Conservation (phyloP, 164 flowering plant species). For the Aristolochia fimbriata region DNA sequence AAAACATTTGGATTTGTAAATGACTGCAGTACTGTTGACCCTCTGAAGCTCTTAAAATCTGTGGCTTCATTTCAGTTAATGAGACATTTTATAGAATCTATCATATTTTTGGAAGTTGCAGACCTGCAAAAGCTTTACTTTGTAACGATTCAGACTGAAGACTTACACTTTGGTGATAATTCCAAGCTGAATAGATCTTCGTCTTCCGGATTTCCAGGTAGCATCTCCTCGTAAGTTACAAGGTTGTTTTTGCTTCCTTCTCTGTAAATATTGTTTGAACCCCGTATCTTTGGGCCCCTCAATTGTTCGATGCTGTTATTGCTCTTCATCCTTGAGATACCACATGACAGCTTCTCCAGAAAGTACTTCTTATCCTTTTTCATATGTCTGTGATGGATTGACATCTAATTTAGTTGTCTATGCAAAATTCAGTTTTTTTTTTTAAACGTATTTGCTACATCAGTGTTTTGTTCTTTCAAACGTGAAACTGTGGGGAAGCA, state of each 20-base stretch:
- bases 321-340: slow-evolving; percentile 42
- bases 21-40: too few species aligned
- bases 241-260: slow-evolving; percentile 9
- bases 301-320: slow-evolving; percentile 33
- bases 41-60: too few species aligned
- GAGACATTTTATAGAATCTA: too few species aligned
- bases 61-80: too few species aligned
- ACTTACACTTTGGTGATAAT: slow-evolving; percentile 25
- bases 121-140: too few species aligned
- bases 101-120: too few species aligned
- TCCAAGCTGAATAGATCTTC: slow-evolving; percentile 28
- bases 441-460: too few species aligned
- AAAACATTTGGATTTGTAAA: too few species aligned
- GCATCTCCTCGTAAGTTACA: slow-evolving; percentile 46
- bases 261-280: slow-evolving; percentile 3
- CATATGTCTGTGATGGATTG: slow-evolving; percentile 35
- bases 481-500: too few species aligned
- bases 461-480: too few species aligned
- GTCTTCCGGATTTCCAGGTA: slow-evolving; percentile 27
- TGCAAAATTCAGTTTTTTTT: too few species aligned
- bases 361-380: slow-evolving; percentile 48
- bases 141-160: background rate
- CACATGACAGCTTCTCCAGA: slow-evolving; percentile 42
- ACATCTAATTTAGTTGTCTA: too few species aligned
- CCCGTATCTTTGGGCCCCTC: slow-evolving; percentile 22